Percentiles rank a stretch among this genome's conserved stretches.
Evolutionary conservation across 2,329 filamentous ascomycete species (phyloP).

Genomic region (Trichoderma pleuroti): DNA sequence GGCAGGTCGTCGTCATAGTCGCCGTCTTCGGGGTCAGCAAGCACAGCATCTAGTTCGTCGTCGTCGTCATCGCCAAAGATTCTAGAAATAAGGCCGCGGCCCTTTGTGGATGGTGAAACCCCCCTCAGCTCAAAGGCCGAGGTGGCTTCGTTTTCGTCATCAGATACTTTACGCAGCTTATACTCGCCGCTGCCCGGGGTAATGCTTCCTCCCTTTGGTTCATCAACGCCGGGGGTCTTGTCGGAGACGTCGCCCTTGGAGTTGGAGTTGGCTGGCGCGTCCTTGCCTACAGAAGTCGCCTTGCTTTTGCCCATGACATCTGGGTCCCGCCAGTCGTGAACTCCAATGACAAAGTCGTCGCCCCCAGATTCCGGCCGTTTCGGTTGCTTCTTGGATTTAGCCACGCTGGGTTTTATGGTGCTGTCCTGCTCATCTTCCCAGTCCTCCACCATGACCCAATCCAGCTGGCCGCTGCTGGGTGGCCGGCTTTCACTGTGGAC

Average conservation of each 20-base stretch:
- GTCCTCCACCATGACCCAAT: slow-evolving; percentile 68
- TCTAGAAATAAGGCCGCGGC: slow-evolving; percentile 44
- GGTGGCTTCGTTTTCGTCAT: slow-evolving; percentile 5
- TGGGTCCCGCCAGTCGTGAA: slow-evolving; percentile 82
- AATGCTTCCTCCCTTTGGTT: slow-evolving; percentile 61
- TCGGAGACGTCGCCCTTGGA: slow-evolving; percentile 4
- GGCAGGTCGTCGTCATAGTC: slow-evolving; percentile 23
- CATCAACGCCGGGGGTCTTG: slow-evolving; percentile 25
- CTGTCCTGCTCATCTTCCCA: slow-evolving; percentile 56
- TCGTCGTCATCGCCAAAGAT: slow-evolving; percentile 46
- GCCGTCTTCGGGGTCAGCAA: slow-evolving; percentile 25
- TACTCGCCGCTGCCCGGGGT: slow-evolving; percentile 74
- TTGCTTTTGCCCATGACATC: slow-evolving; percentile 42
- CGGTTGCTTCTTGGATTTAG: slow-evolving; percentile 27
- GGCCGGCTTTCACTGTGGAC: slow-evolving; percentile 56
- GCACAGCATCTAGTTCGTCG: slow-evolving; percentile 23
- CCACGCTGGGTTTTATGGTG: slow-evolving; percentile 39
- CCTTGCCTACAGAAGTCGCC: slow-evolving; percentile 1
- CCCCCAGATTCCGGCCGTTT: slow-evolving; percentile 12
- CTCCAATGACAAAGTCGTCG: slow-evolving; percentile 71
- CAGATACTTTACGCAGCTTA: slow-evolving; percentile 23
- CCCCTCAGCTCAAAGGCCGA: background rate
- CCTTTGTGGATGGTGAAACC: slow-evolving; percentile 31
- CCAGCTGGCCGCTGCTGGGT: slow-evolving; percentile 68
- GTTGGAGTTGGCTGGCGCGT: background rate